phyloP scores from a whole-genome alignment of 768 basidiomycete species.

The Tremella fuciformis region DNA sequence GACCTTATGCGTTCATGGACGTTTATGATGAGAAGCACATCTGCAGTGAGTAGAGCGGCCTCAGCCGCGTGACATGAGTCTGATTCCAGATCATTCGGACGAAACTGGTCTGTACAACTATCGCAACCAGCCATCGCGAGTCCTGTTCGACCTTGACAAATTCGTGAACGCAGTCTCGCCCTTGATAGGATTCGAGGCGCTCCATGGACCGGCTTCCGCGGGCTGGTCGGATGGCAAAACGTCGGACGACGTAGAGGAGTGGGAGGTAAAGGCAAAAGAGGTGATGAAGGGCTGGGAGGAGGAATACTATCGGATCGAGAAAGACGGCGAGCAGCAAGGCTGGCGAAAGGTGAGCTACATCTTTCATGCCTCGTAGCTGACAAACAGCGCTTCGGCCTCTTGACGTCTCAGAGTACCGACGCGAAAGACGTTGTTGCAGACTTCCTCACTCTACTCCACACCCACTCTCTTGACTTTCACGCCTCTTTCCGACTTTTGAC shows the following conservation, averaged over 20 bases:
- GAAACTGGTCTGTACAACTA: slow-evolving; percentile 40
- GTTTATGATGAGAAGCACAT: slow-evolving; percentile 79
- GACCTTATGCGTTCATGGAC: slow-evolving; percentile 92
- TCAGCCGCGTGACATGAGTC: neutral
- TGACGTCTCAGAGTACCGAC: slow-evolving; percentile 60
- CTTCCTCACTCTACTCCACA: slow-evolving; percentile 70
- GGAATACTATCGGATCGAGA: slow-evolving; percentile 63
- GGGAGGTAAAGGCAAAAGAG: slow-evolving; percentile 63
- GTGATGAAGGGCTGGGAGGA: slow-evolving; percentile 61
- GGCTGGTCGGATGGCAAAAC: slow-evolving; percentile 75
- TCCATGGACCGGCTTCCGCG: slow-evolving; percentile 52
- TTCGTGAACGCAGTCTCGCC: slow-evolving; percentile 65
- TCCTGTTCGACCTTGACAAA: slow-evolving; percentile 71
- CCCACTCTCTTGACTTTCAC: slow-evolving; percentile 80
- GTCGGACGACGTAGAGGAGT: slow-evolving; percentile 58
- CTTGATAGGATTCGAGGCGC: slow-evolving; percentile 77
- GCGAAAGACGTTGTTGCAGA: slow-evolving; percentile 63
- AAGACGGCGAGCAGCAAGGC: slow-evolving; percentile 27
- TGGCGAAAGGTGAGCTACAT: slow-evolving; percentile 62
- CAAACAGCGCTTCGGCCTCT: slow-evolving; percentile 71
- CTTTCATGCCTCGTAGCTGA: neutral
- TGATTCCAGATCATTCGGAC: slow-evolving; percentile 37
- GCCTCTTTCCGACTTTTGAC: slow-evolving; percentile 73
- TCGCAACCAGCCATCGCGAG: slow-evolving; percentile 53
- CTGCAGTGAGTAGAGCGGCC: slow-evolving; percentile 58